Evolutionary conservation across 2,329 filamentous ascomycete species (phyloP).

Genomic region (Fusarium acutatum): DNA sequence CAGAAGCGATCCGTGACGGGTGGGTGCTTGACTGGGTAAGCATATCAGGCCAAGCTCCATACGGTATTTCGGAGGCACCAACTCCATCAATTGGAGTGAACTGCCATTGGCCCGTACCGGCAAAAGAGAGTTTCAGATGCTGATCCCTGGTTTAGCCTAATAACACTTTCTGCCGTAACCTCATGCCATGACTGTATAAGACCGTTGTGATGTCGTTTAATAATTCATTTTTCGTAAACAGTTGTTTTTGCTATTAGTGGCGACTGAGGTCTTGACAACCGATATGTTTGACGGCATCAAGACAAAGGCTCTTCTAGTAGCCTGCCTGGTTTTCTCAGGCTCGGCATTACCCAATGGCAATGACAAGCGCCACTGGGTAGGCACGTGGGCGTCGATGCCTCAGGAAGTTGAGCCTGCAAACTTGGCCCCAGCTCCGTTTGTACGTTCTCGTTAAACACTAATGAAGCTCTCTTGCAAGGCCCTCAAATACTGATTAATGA

Average conservation of each 20-base stretch:
- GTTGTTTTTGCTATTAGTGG: rapidly evolving
- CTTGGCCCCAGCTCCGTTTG: conserved; percentile 22
- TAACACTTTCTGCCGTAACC: neutral
- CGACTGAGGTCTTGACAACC: neutral
- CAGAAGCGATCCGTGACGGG: neutral
- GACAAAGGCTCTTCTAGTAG: conserved; percentile 2
- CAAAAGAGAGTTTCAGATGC: conserved; percentile 10
- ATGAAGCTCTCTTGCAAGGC: rapidly evolving
- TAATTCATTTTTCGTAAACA: neutral
- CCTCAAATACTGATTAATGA: neutral
- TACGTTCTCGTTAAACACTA: neutral
- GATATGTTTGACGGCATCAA: neutral
- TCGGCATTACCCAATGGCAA: neutral
- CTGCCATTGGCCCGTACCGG: neutral
- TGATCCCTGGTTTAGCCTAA: conserved; percentile 20
- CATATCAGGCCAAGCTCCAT: neutral
- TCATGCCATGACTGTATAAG: neutral
- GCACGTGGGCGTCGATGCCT: conserved; percentile 26
- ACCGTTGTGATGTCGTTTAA: neutral
- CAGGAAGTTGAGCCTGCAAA: conserved; percentile 26
- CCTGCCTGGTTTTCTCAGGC: neutral
- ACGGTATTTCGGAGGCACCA: neutral
- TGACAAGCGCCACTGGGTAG: conserved; percentile 17
- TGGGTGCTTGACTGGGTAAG: neutral
- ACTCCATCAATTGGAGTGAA: conserved; percentile 13